A percentile compares a stretch with the other conserved stretches of the same genome.
Evolutionary conservation across 257 asterid species (phyloP).

Genomic region (Jacaranda copaia): DNA sequence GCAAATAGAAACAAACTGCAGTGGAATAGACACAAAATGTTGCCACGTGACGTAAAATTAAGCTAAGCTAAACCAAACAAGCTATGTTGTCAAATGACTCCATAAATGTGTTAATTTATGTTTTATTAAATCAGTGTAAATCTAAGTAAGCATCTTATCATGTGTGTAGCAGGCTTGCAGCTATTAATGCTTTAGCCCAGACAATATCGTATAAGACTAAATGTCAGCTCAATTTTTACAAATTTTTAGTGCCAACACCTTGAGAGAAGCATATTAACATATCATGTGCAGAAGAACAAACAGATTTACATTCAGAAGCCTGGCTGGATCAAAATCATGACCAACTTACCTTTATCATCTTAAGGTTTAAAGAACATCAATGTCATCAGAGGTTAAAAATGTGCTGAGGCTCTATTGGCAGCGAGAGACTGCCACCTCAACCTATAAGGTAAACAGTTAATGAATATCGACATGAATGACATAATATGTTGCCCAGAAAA

Average conservation of each 20-base stretch:
- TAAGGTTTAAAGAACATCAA: not conserved
- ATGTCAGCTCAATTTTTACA: not conserved
- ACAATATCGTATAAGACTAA: not conserved
- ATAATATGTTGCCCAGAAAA: constrained; percentile 12
- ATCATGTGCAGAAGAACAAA: no score
- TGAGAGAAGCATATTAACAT: not conserved
- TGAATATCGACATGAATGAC: not conserved
- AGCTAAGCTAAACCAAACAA: not conserved
- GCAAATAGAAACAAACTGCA: not conserved
- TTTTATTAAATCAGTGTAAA: not conserved
- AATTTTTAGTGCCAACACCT: not conserved
- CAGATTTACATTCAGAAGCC: no score
- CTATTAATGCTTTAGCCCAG: not conserved
- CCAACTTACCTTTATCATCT: not conserved
- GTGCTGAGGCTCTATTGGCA: not conserved
- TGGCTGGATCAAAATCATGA: no score
- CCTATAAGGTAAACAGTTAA: not conserved
- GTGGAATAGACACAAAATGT: not conserved
- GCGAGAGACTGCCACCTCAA: constrained; percentile 8
- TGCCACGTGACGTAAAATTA: not conserved
- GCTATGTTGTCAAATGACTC: not conserved
- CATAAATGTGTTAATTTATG: constrained; percentile 2
- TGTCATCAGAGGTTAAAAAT: not conserved
- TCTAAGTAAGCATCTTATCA: not conserved
- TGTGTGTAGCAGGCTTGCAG: constrained; percentile 7